Evolutionary conservation across 192 early-diverging fungal species (phyloP).

Genomic region (Endogone sp.): DNA sequence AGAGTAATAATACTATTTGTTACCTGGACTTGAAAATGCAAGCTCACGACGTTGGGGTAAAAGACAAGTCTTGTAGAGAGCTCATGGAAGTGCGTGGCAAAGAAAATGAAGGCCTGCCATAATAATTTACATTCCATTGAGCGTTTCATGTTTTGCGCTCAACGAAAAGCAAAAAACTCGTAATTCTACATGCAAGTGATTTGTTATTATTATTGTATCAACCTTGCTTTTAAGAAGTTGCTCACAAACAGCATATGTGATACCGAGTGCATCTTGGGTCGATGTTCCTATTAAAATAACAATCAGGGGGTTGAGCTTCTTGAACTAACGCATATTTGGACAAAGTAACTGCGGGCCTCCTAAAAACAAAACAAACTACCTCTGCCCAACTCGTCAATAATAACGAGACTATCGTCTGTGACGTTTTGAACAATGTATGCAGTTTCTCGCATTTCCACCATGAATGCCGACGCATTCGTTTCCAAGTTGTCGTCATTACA

Average conservation of each 20-base stretch:
- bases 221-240: conserved; percentile 3
- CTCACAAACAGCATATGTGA: conserved; percentile 1
- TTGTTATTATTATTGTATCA: too few relatives aligned
- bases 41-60: conserved; percentile 55
- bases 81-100: conserved; percentile 79
- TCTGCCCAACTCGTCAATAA: conserved; percentile 93
- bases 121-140: too few relatives aligned
- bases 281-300: conserved; percentile 10
- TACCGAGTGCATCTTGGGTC: conserved; percentile 2
- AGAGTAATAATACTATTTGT: too few relatives aligned
- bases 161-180: too few relatives aligned
- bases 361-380: conserved; percentile 17
- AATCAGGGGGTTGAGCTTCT: not conserved
- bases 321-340: too few relatives aligned
- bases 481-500: conserved; percentile 64
- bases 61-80: conserved; percentile 47
- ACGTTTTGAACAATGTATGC: conserved; percentile 76
- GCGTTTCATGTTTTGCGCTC: too few relatives aligned
- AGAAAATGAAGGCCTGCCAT: conserved; percentile 53
- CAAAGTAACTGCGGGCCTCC: too few relatives aligned
- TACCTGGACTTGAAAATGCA: conserved; percentile 50
- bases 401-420: conserved; percentile 62
- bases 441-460: conserved; percentile 85
- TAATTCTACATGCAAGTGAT: too few relatives aligned
- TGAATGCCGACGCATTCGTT: conserved; percentile 69